Conservation (phyloP, 768 basidiomycete species). For the Mycena pura region DNA sequence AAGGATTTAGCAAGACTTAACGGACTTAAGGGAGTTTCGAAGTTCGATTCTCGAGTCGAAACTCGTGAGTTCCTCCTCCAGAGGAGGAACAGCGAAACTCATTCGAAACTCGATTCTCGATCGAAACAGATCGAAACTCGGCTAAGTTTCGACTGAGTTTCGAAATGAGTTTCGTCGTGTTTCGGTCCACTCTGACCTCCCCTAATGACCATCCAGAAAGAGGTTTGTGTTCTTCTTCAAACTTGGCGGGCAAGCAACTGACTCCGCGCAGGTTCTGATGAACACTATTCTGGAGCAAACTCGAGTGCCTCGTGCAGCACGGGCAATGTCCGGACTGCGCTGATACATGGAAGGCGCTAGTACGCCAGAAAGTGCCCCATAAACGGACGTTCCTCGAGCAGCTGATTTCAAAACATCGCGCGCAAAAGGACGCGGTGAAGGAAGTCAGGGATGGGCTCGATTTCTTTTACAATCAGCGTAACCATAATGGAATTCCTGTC, state of each 20-base stretch:
- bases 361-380: conserved; percentile 97
- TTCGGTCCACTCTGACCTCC: too few species aligned
- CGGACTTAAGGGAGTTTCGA: too few species aligned
- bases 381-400: conserved; percentile 98
- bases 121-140: too few species aligned
- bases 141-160: too few species aligned
- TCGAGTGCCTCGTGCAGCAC: conserved; percentile 93
- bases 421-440: conserved; percentile 94
- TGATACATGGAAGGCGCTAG: conserved; percentile 98
- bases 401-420: conserved; percentile 93
- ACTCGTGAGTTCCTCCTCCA: too few species aligned
- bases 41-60: too few species aligned
- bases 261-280: conserved; percentile 76
- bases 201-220: conserved; percentile 99
- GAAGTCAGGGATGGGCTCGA: conserved; percentile 95
- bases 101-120: too few species aligned
- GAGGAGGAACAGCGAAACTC: too few species aligned
- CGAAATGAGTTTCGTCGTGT: too few species aligned
- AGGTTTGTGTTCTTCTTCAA: conserved; percentile 59
- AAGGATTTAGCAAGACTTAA: too few species aligned
- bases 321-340: conserved; percentile 96
- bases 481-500: too few species aligned
- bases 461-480: conserved; percentile 93
- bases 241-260: neutral
- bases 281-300: conserved; percentile 96